Percentiles rank a stretch among this genome's conserved stretches.
Evolutionary conservation across 2,329 filamentous ascomycete species (phyloP).

Genomic region (Parastagonospora nodorum): DNA sequence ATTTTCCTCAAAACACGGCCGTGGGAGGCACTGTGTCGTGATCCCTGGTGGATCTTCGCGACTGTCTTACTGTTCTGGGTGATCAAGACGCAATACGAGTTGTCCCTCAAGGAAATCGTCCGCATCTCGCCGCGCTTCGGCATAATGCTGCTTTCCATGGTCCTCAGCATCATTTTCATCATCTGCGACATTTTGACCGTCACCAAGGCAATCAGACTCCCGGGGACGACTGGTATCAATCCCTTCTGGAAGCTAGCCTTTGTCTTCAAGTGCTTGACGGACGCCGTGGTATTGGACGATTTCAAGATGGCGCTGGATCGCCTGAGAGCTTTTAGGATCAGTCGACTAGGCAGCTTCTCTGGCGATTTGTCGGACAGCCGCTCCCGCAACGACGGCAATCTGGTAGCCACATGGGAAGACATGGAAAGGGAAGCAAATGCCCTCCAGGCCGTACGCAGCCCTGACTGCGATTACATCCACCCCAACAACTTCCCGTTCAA

Average conservation of each 20-base stretch:
- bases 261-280: slow-evolving; percentile 70
- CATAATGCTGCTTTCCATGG: slow-evolving; percentile 65
- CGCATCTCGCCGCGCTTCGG: slow-evolving; percentile 67
- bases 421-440: slow-evolving; percentile 36
- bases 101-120: slow-evolving; percentile 62
- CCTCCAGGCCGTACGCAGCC: slow-evolving; percentile 30
- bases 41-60: slow-evolving; percentile 73
- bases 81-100: slow-evolving; percentile 66
- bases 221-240: slow-evolving; percentile 61
- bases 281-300: slow-evolving; percentile 69
- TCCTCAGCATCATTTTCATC: slow-evolving; percentile 65
- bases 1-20: slow-evolving; percentile 63
- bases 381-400: slow-evolving; percentile 32
- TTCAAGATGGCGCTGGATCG: slow-evolving; percentile 65
- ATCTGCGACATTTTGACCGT: slow-evolving; percentile 66
- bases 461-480: slow-evolving; percentile 39
- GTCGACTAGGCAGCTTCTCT: slow-evolving; percentile 45
- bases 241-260: slow-evolving; percentile 69
- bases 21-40: slow-evolving; percentile 65
- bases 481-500: slow-evolving; percentile 36
- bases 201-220: slow-evolving; percentile 52
- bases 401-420: slow-evolving; percentile 43
- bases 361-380: slow-evolving; percentile 42
- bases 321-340: slow-evolving; percentile 52
- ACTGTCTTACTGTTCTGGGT: slow-evolving; percentile 65